Conservation (phyloP, 2,329 filamentous ascomycete species). For the Ophiocordyceps camponoti-floridani region DNA sequence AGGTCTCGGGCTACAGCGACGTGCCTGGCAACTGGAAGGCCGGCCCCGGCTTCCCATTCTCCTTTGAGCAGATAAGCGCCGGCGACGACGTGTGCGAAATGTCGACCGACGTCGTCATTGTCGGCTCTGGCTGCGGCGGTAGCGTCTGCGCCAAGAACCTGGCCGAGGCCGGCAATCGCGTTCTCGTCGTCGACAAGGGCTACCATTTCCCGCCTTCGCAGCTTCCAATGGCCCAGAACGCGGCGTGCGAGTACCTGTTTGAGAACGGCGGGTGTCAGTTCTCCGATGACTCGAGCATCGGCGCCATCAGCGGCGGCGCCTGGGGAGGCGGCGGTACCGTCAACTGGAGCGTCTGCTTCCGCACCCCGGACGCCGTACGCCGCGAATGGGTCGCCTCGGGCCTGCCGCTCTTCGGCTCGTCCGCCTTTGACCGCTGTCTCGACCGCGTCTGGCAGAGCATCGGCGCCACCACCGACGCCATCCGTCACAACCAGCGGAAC, state of each 20-base stretch:
- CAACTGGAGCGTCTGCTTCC: slow-evolving; percentile 58
- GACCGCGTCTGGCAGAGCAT: slow-evolving; percentile 66
- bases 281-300: slow-evolving; percentile 38
- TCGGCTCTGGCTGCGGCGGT: slow-evolving; percentile 77
- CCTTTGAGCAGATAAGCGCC: slow-evolving; percentile 39
- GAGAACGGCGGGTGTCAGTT: slow-evolving; percentile 44
- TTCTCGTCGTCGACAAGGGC: slow-evolving; percentile 68
- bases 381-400: slow-evolving; percentile 62
- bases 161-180: slow-evolving; percentile 54
- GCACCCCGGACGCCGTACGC: slow-evolving; percentile 58
- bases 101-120: slow-evolving; percentile 66
- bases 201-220: slow-evolving; percentile 58
- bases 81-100: slow-evolving; percentile 34
- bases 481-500: slow-evolving; percentile 60
- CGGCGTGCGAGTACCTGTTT: slow-evolving; percentile 46
- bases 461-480: slow-evolving; percentile 48
- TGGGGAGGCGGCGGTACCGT: slow-evolving; percentile 80
- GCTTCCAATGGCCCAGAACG: slow-evolving; percentile 53
- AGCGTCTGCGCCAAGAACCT: slow-evolving; percentile 67
- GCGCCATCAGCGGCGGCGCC: slow-evolving; percentile 47
- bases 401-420: slow-evolving; percentile 55
- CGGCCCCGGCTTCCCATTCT: slow-evolving; percentile 33
- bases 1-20: slow-evolving; percentile 39
- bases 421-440: slow-evolving; percentile 59
- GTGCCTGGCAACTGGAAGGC: slow-evolving; percentile 31